phyloP scores from a whole-genome alignment of 2,329 filamentous ascomycete genomes.

The Neodidymelliopsis sp. region DNA sequence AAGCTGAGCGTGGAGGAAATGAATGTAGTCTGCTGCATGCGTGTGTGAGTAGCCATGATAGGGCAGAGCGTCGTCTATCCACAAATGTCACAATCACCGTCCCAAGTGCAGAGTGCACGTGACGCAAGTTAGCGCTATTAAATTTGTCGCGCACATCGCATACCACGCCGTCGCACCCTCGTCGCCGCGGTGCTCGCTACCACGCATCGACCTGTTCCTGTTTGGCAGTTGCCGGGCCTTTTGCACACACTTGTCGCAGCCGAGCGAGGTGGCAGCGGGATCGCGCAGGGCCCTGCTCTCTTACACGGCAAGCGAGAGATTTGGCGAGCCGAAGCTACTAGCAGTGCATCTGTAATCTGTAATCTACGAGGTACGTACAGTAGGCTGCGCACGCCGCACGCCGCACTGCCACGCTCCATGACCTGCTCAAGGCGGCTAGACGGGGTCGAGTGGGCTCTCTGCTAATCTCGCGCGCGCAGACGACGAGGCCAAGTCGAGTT shows the following conservation, averaged over 20 bases:
- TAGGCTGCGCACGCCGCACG: neutral
- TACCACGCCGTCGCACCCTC: conserved; percentile 2
- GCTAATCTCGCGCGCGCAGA: conserved; percentile 27
- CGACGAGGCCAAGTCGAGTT: no score
- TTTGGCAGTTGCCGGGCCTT: conserved; percentile 19
- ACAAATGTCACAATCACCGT: no score
- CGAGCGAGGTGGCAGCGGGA: conserved; percentile 20
- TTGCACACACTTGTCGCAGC: conserved; percentile 16
- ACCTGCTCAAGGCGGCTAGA: conserved; percentile 36
- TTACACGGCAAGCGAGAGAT: conserved; percentile 33
- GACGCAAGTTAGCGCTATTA: conserved; percentile 1
- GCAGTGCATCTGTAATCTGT: neutral
- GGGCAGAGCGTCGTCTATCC: no score
- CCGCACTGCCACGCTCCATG: conserved; percentile 29
- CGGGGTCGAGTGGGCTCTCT: conserved; percentile 4
- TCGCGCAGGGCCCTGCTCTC: conserved; percentile 10
- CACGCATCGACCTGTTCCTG: conserved; percentile 12
- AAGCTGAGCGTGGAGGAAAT: no score
- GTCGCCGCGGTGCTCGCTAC: conserved; percentile 14
- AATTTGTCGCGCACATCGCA: conserved; percentile 1
- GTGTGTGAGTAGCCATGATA: no score
- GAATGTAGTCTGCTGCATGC: no score
- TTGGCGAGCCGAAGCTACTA: conserved; percentile 14
- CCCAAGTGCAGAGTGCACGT: conserved; percentile 10
- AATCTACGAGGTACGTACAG: neutral